A percentile compares a stretch with the other conserved stretches of the same genome.
These are phyloP conservation scores for Ogataea philodendri DNA, from an alignment of 805 yeast genomes.

Conservation along the genomic window DNA sequence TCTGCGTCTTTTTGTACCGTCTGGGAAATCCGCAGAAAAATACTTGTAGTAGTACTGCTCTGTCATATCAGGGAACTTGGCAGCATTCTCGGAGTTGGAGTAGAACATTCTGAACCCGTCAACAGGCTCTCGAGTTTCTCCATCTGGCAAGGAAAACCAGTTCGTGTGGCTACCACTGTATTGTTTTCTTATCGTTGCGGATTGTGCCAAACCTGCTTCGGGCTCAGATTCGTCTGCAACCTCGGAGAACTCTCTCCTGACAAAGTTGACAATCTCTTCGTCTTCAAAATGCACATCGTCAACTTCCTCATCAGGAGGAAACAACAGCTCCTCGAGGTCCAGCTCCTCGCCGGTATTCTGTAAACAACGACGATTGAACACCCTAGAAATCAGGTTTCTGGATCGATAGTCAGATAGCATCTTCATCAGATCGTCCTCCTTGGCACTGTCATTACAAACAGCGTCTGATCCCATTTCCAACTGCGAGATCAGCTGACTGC, in stretches of 20 bases:
- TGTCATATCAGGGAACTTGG: slow-evolving; percentile 20
- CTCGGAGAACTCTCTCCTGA: slow-evolving; percentile 20
- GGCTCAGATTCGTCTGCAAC: slow-evolving; percentile 15
- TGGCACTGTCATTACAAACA: slow-evolving; percentile 12
- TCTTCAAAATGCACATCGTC: slow-evolving; percentile 33
- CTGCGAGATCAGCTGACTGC: slow-evolving; percentile 21
- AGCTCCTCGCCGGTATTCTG: slow-evolving; percentile 8
- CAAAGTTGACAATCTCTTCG: slow-evolving; percentile 33
- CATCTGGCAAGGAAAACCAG: too few species aligned
- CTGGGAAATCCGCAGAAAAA: slow-evolving; percentile 10
- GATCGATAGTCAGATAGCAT: slow-evolving; percentile 23
- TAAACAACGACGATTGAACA: slow-evolving; percentile 7
- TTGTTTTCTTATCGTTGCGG: too few species aligned
- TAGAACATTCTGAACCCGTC: too few species aligned
- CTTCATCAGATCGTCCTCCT: slow-evolving; percentile 27
- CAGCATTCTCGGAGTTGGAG: too few species aligned
- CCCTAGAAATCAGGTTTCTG: slow-evolving; percentile 15
- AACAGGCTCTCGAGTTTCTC: too few species aligned
- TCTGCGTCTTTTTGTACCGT: slow-evolving; percentile 8
- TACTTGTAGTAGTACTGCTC: slow-evolving; percentile 22
- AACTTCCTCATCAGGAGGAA: slow-evolving; percentile 38
- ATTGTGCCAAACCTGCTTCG: slow-evolving; percentile 17
- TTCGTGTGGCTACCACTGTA: too few species aligned
- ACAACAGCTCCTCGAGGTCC: slow-evolving; percentile 33
- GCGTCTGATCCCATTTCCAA: slow-evolving; percentile 4